Evolutionary conservation across 257 asterid species (phyloP).

Genomic region (Cinchona pubescens): DNA sequence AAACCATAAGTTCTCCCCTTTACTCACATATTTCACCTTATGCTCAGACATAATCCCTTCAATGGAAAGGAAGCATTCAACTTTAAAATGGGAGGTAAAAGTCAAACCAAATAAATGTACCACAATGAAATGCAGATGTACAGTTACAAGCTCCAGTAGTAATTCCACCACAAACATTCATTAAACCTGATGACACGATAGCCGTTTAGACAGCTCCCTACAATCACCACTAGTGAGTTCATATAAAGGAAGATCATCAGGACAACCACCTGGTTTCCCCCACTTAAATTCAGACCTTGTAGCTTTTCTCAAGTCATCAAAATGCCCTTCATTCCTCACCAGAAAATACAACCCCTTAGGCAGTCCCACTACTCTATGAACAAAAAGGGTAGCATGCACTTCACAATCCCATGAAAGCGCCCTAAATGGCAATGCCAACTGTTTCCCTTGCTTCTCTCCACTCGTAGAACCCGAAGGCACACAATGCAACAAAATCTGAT

Average conservation of each 20-base stretch:
- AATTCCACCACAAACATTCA: background rate
- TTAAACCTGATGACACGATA: constrained; percentile 88
- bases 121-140: background rate
- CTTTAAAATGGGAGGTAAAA: background rate
- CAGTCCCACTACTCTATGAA: constrained; percentile 80
- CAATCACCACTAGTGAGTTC: constrained; percentile 62
- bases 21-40: background rate
- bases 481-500: constrained; percentile 78
- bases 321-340: constrained; percentile 74
- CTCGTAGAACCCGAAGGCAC: constrained; percentile 60
- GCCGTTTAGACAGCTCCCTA: constrained; percentile 58
- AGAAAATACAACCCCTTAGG: constrained; percentile 73
- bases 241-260: constrained; percentile 70
- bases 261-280: constrained; percentile 84
- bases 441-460: constrained; percentile 52
- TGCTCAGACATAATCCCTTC: background rate
- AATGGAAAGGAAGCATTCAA: background rate
- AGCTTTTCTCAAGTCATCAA: constrained; percentile 52
- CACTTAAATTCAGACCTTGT: constrained; percentile 72
- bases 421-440: constrained; percentile 69
- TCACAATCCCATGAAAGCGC: constrained; percentile 72
- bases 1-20: background rate
- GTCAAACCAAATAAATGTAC: background rate
- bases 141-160: background rate
- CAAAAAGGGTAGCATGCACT: constrained; percentile 80